These are phyloP conservation scores for Strombidium stylifer DNA, from an alignment of 73 alveolate species.

Conservation along the genomic window DNA sequence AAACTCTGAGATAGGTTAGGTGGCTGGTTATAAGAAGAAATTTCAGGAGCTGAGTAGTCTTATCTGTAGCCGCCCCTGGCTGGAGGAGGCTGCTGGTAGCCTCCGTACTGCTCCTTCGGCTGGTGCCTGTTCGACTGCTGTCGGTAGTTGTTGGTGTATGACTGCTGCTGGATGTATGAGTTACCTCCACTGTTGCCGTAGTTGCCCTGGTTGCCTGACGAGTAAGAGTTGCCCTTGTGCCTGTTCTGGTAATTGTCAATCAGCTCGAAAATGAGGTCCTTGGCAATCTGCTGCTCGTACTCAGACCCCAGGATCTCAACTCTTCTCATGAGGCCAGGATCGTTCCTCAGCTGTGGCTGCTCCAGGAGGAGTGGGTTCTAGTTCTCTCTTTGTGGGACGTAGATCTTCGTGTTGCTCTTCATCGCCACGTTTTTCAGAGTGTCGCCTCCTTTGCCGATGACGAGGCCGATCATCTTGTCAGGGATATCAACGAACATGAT, in stretches of 20 bases:
- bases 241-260: background rate
- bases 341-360: background rate
- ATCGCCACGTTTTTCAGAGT: slow-evolving; percentile 76
- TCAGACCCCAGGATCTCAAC: background rate
- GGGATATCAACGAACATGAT: slow-evolving; percentile 77
- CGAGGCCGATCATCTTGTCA: slow-evolving; percentile 86
- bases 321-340: background rate
- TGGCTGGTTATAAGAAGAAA: too few relatives aligned
- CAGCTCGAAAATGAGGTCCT: background rate
- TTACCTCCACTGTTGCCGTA: too few relatives aligned
- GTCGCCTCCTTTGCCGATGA: slow-evolving; percentile 92
- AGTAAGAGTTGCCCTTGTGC: background rate
- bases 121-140: too few relatives aligned
- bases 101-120: too few relatives aligned
- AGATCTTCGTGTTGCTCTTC: slow-evolving; percentile 67
- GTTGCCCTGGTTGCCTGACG: too few relatives aligned
- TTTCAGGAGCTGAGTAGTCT: too few relatives aligned
- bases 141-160: too few relatives aligned
- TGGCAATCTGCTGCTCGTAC: background rate
- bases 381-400: slow-evolving; percentile 33
- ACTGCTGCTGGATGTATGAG: too few relatives aligned
- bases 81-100: too few relatives aligned
- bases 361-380: too few relatives aligned
- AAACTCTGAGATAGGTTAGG: too few relatives aligned
- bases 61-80: too few relatives aligned